phyloP scores from a whole-genome alignment of 768 basidiomycete species.

The Suillus subalutaceus region DNA sequence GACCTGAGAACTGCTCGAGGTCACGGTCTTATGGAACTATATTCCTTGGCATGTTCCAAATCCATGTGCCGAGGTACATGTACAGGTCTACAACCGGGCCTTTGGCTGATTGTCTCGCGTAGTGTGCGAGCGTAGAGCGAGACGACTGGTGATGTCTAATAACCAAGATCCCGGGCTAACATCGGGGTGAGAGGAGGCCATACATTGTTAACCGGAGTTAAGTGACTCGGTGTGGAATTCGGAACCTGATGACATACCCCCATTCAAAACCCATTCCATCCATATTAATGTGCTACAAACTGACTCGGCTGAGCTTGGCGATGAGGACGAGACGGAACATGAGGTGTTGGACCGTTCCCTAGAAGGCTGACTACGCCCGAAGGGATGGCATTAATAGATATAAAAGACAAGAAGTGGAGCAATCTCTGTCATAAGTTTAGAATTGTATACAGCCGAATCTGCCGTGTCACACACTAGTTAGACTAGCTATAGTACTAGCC shows the following conservation, averaged over 20 bases:
- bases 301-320: not conserved
- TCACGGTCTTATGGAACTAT: not conserved
- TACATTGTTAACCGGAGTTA: not conserved
- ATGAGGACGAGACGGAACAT: not conserved
- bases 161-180: not conserved
- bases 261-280: not conserved
- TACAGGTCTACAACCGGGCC: not conserved
- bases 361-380: not conserved
- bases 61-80: not conserved
- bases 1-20: not conserved
- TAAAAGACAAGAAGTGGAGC: constrained; percentile 8
- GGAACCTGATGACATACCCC: not conserved
- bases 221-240: not conserved
- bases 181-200: not conserved
- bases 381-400: not conserved
- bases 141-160: not conserved
- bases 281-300: not conserved
- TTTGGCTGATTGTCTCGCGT: not conserved
- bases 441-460: not conserved
- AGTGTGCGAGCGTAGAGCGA: not conserved
- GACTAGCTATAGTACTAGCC: not conserved
- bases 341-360: not conserved
- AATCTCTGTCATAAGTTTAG: constrained; percentile 12
- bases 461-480: constrained; percentile 6
- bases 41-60: not conserved